Evolutionary conservation across 2,329 filamentous ascomycete genomes (phyloP).

Genomic region (Byssochlamys sp.): DNA sequence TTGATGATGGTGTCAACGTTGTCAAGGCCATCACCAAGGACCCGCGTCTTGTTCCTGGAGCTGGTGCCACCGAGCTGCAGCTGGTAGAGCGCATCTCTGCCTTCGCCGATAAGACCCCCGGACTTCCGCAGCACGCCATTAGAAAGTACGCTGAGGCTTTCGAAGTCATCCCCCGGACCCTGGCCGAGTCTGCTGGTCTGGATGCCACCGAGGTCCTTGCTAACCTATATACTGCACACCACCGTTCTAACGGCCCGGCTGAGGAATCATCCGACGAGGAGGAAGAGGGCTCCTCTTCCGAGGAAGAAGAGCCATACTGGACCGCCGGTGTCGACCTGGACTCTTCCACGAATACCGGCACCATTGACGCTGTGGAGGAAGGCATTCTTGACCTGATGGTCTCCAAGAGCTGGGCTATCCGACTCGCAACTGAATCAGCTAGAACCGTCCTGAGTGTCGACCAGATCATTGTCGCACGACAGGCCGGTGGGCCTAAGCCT

Average conservation of each 20-base stretch:
- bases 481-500: constrained; percentile 93
- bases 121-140: constrained; percentile 90
- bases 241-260: constrained; percentile 35
- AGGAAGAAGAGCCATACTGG: constrained; percentile 69
- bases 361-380: constrained; percentile 72
- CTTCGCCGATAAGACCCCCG: constrained; percentile 83
- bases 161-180: constrained; percentile 85
- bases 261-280: constrained; percentile 16
- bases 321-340: constrained; percentile 91
- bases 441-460: constrained; percentile 91
- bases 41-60: constrained; percentile 79
- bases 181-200: constrained; percentile 88
- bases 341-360: constrained; percentile 71
- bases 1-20: constrained; percentile 96
- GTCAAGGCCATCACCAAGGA: constrained; percentile 97
- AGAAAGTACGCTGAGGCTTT: constrained; percentile 96
- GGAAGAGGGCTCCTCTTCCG: constrained; percentile 26
- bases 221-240: constrained; percentile 83
- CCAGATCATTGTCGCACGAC: constrained; percentile 96
- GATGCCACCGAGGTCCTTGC: constrained; percentile 96
- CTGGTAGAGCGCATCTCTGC: constrained; percentile 84
- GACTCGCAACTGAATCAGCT: constrained; percentile 87
- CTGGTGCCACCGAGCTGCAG: constrained; percentile 88
- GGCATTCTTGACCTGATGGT: constrained; percentile 87
- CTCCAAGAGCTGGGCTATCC: constrained; percentile 92